phyloP scores from a whole-genome alignment of 2,329 filamentous ascomycete genomes.

The Dissoconium aciculare region DNA sequence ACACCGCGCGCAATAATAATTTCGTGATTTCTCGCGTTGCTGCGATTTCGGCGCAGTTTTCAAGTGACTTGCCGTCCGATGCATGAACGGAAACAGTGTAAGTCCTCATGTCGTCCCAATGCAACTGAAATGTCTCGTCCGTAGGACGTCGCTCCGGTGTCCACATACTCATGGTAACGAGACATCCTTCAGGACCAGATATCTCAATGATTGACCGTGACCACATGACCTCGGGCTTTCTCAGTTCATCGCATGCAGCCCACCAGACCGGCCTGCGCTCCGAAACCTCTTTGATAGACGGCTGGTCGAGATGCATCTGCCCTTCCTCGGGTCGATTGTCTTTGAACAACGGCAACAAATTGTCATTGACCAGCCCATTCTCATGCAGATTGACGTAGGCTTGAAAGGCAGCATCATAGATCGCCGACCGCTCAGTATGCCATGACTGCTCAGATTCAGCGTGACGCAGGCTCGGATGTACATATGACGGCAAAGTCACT shows the following conservation, averaged over 20 bases:
- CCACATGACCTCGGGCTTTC: slow-evolving; percentile 1
- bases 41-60: slow-evolving; percentile 1
- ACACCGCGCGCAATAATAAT: slow-evolving; percentile 5
- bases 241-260: neutral
- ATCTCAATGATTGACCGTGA: slow-evolving; percentile 4
- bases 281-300: slow-evolving; percentile 14
- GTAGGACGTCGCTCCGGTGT: slow-evolving; percentile 8
- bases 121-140: slow-evolving; percentile 9
- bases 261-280: slow-evolving; percentile 9
- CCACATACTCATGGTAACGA: slow-evolving; percentile 10
- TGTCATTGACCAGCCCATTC: slow-evolving; percentile 58
- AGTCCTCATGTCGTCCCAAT: slow-evolving; percentile 15
- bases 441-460: slow-evolving; percentile 42
- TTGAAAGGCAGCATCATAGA: slow-evolving; percentile 69
- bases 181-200: neutral
- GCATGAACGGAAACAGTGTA: slow-evolving; percentile 8
- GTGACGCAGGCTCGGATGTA: slow-evolving; percentile 47
- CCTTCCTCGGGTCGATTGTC: slow-evolving; percentile 12
- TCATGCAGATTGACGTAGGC: slow-evolving; percentile 58
- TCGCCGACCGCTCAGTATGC: slow-evolving; percentile 56
- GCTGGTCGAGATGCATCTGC: slow-evolving; percentile 14
- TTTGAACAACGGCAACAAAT: slow-evolving; percentile 51
- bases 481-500: slow-evolving; percentile 55
- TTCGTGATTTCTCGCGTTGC: slow-evolving; percentile 2
- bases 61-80: slow-evolving; percentile 1